Evolutionary conservation across 1,284 basidiomycete genomes (phyloP).

Genomic region (Microbotryum scabiosae): DNA sequence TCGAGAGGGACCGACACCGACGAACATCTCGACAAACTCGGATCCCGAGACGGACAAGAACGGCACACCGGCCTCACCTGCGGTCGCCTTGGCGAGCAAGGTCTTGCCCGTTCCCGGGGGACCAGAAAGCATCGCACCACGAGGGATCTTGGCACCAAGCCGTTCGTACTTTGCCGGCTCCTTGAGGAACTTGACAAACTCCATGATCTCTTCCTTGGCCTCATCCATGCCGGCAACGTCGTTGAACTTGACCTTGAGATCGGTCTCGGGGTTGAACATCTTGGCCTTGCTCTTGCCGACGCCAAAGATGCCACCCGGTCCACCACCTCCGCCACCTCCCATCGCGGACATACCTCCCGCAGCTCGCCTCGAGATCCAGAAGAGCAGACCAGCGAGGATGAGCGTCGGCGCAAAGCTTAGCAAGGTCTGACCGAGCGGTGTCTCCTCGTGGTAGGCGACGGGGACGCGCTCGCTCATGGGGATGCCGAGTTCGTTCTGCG

Average conservation of each 20-base stretch:
- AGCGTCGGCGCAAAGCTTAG: slow-evolving; percentile 92
- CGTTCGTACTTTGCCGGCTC: slow-evolving; percentile 90
- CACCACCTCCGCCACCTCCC: slow-evolving; percentile 45
- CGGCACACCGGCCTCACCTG: slow-evolving; percentile 92
- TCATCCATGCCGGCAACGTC: slow-evolving; percentile 99
- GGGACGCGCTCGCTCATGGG: slow-evolving; percentile 89
- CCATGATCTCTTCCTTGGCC: slow-evolving; percentile 99
- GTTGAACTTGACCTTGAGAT: slow-evolving; percentile 86
- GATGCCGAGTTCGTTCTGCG: slow-evolving; percentile 84
- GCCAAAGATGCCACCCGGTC: slow-evolving; percentile 86
- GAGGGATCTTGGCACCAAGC: slow-evolving; percentile 96
- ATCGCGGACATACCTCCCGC: slow-evolving; percentile 42
- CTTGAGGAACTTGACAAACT: slow-evolving; percentile 99
- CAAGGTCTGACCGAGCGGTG: slow-evolving; percentile 70
- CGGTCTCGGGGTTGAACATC: slow-evolving; percentile 85
- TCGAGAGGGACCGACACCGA: slow-evolving; percentile 94
- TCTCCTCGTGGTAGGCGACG: slow-evolving; percentile 92
- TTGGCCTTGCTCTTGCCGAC: slow-evolving; percentile 94
- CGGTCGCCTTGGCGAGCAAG: slow-evolving; percentile 93
- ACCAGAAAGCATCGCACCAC: slow-evolving; percentile 94
- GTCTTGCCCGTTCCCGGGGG: slow-evolving; percentile 99
- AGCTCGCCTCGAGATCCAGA: slow-evolving; percentile 79
- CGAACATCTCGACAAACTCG: slow-evolving; percentile 99
- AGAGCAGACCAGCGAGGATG: slow-evolving; percentile 78
- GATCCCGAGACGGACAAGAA: slow-evolving; percentile 98